These are phyloP conservation scores for Gyromitra esculenta DNA, from an alignment of 2,329 filamentous ascomycete genomes.

Conservation along the genomic window DNA sequence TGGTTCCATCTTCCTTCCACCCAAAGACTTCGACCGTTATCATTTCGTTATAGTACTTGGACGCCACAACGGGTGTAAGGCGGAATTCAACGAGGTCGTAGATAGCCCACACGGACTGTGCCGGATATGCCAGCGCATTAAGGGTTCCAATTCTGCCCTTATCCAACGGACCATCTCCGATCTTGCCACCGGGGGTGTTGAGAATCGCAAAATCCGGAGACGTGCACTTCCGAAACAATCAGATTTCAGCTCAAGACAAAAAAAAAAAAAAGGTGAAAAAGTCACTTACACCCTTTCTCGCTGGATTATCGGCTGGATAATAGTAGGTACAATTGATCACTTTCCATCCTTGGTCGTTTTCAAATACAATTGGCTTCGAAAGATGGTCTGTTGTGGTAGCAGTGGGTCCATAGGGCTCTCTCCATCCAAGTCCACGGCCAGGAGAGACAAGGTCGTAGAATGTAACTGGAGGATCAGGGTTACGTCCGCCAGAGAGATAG, in stretches of 20 bases:
- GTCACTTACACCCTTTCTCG: conserved; percentile 18
- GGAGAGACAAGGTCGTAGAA: conserved; percentile 24
- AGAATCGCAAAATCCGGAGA: conserved; percentile 39
- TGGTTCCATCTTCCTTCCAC: conserved; percentile 41
- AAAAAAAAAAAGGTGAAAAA: neutral
- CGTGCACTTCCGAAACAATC: conserved; percentile 24
- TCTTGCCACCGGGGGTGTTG: conserved; percentile 26
- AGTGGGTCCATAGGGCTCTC: conserved; percentile 18
- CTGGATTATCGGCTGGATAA: conserved; percentile 15
- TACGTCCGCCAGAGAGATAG: conserved; percentile 36
- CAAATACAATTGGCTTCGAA: conserved; percentile 33
- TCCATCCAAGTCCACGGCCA: conserved; percentile 32
- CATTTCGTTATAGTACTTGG: conserved; percentile 18
- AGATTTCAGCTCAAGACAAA: neutral
- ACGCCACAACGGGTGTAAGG: conserved; percentile 25
- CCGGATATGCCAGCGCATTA: conserved; percentile 22
- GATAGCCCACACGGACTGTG: conserved; percentile 28
- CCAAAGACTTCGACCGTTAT: conserved; percentile 38
- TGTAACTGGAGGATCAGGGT: conserved; percentile 7
- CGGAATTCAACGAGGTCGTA: conserved; percentile 40
- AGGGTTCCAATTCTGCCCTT: conserved; percentile 37
- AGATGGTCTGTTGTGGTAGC: conserved; percentile 15
- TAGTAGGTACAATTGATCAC: conserved; percentile 35
- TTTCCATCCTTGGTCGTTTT: conserved; percentile 40
- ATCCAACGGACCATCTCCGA: conserved; percentile 28